Conservation (phyloP, 2,329 filamentous ascomycete species). For the Metarhizium album region DNA sequence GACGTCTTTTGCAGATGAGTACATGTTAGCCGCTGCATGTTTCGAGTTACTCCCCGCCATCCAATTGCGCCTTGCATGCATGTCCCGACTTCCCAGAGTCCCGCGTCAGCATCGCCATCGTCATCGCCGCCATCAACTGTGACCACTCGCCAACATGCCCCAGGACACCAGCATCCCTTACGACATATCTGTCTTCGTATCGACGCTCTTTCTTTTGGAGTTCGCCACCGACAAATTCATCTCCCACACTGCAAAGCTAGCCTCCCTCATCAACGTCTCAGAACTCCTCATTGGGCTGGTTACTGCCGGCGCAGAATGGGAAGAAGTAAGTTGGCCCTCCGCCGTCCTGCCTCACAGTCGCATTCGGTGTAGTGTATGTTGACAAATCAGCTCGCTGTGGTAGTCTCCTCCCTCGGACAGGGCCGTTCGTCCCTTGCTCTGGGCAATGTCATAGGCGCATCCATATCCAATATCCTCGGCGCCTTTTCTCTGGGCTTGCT, state of each 20-base stretch:
- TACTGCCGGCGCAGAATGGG: constrained; percentile 43
- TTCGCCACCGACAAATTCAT: constrained; percentile 42
- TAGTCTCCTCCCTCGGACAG: constrained; percentile 35
- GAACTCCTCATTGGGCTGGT: constrained; percentile 38
- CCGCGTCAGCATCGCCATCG: background rate
- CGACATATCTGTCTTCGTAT: constrained; percentile 31
- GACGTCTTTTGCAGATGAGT: too few relatives aligned
- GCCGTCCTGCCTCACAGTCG: background rate
- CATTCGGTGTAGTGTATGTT: background rate
- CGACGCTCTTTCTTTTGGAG: constrained; percentile 37
- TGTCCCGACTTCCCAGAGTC: background rate
- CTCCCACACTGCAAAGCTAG: constrained; percentile 37
- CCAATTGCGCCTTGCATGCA: background rate
- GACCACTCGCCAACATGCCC: background rate
- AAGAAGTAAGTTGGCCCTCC: constrained; percentile 31
- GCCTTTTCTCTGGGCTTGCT: constrained; percentile 43
- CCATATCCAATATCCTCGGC: constrained; percentile 44
- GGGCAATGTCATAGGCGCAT: constrained; percentile 43
- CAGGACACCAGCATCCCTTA: constrained; percentile 15
- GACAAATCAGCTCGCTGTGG: constrained; percentile 30
- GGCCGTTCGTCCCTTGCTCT: constrained; percentile 35
- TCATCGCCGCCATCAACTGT: too few relatives aligned
- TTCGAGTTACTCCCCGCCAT: too few relatives aligned
- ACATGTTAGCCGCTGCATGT: too few relatives aligned
- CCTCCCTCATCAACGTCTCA: constrained; percentile 31